Percentiles rank a stretch among this genome's conserved stretches.
Conservation (phyloP, 2,329 filamentous ascomycete species). For the Fusarium pseudoanthophilum region DNA sequence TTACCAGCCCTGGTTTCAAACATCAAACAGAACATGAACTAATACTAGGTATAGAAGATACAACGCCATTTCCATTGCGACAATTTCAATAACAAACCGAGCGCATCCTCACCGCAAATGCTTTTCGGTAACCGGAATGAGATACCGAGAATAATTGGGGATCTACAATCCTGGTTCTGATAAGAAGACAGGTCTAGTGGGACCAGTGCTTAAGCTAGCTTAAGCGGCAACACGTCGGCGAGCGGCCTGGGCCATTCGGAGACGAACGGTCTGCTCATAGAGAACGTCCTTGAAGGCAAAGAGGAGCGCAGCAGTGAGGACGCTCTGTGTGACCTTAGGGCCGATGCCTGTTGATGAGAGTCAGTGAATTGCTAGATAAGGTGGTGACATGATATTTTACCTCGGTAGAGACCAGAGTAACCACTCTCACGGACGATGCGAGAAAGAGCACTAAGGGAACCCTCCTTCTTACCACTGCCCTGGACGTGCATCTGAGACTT, state of each 20-base stretch:
- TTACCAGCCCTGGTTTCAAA: slow-evolving; percentile 5
- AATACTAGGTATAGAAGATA: slow-evolving; percentile 11
- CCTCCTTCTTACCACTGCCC: slow-evolving; percentile 79
- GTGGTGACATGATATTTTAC: slow-evolving; percentile 59
- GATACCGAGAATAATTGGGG: slow-evolving; percentile 11
- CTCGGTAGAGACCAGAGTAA: slow-evolving; percentile 92
- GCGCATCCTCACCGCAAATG: slow-evolving; percentile 27
- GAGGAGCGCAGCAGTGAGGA: slow-evolving; percentile 93
- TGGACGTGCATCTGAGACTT: slow-evolving; percentile 98
- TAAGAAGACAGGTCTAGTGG: slow-evolving; percentile 4
- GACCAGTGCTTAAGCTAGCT: slow-evolving; percentile 12
- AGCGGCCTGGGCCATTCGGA: slow-evolving; percentile 61
- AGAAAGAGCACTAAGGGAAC: slow-evolving; percentile 80
- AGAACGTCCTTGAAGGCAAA: slow-evolving; percentile 98
- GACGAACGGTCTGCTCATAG: slow-evolving; percentile 81
- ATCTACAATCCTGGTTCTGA: slow-evolving; percentile 12
- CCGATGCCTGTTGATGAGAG: slow-evolving; percentile 75
- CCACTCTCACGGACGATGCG: slow-evolving; percentile 89
- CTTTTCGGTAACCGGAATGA: slow-evolving; percentile 20
- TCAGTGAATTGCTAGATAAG: neutral
- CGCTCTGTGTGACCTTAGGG: slow-evolving; percentile 96
- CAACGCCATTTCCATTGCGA: slow-evolving; percentile 28
- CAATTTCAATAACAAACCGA: slow-evolving; percentile 18
- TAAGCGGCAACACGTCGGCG: slow-evolving; percentile 54
- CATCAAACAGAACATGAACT: slow-evolving; percentile 2